Evolutionary conservation across 257 asterid species (phyloP).

Genomic region (Cynanchum wilfordii): DNA sequence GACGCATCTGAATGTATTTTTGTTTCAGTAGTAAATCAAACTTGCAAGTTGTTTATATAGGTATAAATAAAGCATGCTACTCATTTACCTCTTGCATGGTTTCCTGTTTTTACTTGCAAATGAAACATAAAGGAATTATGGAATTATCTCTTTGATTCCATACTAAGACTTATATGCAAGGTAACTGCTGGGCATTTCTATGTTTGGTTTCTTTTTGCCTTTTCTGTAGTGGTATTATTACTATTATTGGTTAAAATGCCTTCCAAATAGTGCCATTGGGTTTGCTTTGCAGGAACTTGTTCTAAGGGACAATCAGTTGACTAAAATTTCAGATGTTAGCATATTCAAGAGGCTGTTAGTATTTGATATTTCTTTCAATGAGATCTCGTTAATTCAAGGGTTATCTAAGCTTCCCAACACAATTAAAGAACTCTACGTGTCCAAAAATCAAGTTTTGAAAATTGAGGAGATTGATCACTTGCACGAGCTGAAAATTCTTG

Average conservation of each 20-base stretch:
- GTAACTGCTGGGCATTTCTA: background rate
- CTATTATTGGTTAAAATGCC: conserved; percentile 7
- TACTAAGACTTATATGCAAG: background rate
- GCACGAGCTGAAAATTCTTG: conserved; percentile 74
- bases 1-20: background rate
- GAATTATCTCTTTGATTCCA: background rate
- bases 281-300: conserved; percentile 65
- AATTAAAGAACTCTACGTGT: conserved; percentile 86
- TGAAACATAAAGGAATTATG: background rate
- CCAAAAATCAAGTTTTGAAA: conserved; percentile 82
- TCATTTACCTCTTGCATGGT: background rate
- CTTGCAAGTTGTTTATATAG: background rate
- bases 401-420: conserved; percentile 63
- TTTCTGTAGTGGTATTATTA: background rate
- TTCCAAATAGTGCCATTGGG: conserved; percentile 9
- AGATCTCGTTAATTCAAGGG: conserved; percentile 64
- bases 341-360: conserved; percentile 73
- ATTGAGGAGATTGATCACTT: conserved; percentile 93
- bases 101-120: background rate
- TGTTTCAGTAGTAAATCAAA: background rate
- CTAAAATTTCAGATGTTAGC: conserved; percentile 73
- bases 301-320: conserved; percentile 89
- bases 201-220: background rate
- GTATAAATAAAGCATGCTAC: background rate
- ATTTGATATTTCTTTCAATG: conserved; percentile 89